Evolutionary conservation across 306 rosid species (phyloP).

Genomic region (Lablab purpureus): DNA sequence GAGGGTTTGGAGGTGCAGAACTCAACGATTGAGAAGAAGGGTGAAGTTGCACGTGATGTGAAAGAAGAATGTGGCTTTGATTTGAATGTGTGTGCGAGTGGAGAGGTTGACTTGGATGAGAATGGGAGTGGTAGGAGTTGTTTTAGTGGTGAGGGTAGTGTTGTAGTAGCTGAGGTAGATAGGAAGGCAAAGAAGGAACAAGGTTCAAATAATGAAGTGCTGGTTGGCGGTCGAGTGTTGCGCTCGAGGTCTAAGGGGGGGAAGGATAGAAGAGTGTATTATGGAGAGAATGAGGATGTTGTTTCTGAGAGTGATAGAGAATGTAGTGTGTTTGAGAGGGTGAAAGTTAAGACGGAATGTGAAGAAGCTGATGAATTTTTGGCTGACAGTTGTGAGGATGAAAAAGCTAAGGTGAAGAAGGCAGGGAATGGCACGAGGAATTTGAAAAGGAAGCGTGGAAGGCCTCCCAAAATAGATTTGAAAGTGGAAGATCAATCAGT

Average conservation of each 20-base stretch:
- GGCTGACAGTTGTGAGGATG: conserved; percentile 19
- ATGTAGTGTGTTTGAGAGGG: conserved; percentile 44
- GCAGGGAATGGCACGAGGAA: conserved; percentile 41
- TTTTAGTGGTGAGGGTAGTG: conserved; percentile 42
- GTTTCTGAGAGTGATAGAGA: conserved; percentile 35
- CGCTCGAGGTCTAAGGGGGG: conserved; percentile 62
- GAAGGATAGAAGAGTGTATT: conserved; percentile 34
- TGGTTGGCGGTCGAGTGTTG: conserved; percentile 60
- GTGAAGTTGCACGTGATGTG: conserved; percentile 8
- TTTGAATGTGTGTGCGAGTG: conserved; percentile 43
- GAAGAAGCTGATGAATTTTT: conserved; percentile 46
- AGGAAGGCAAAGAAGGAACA: conserved; percentile 43
- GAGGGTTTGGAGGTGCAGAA: conserved; percentile 42
- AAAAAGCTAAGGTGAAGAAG: conserved; percentile 25
- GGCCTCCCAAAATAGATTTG: conserved; percentile 46
- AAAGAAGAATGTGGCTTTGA: conserved; percentile 49
- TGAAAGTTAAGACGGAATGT: conserved; percentile 42
- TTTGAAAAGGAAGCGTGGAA: conserved; percentile 58
- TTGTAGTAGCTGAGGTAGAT: conserved; percentile 36
- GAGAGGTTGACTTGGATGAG: conserved; percentile 52
- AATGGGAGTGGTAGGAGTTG: conserved; percentile 47
- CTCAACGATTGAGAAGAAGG: conserved; percentile 47
- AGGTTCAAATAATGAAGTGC: conserved; percentile 36
- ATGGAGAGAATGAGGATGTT: conserved; percentile 46
- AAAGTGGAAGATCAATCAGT: conserved; percentile 18